A percentile compares a stretch with the other conserved stretches of the same genome.
These are phyloP conservation scores for Ophiocytium majus DNA, from an alignment of 352 stramenopile genomes.

Conservation along the genomic window DNA sequence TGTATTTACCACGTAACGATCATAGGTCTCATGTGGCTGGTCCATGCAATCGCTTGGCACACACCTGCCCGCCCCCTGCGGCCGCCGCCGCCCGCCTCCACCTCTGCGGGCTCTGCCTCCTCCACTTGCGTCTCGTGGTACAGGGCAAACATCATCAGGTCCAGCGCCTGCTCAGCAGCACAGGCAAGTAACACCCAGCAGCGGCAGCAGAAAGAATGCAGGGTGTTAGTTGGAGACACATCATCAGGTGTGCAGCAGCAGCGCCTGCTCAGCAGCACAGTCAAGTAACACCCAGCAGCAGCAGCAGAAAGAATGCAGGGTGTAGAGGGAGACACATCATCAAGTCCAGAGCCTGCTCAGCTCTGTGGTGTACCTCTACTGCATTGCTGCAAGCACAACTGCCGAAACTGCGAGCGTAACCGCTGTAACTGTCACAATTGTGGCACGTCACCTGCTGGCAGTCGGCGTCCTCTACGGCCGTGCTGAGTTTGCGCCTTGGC, in stretches of 20 bases:
- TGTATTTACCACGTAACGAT: too few species aligned
- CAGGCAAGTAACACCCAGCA: conserved; percentile 28
- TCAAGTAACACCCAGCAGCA: too few species aligned
- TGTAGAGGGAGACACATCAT: too few species aligned
- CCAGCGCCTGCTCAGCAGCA: conserved; percentile 79
- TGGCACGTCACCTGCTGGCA: conserved; percentile 21
- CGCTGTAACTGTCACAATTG: too few species aligned
- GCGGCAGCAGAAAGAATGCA: conserved; percentile 20
- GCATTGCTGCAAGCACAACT: too few species aligned
- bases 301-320: too few species aligned
- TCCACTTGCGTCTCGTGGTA: conserved; percentile 81
- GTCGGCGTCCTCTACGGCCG: conserved; percentile 50
- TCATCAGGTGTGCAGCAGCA: conserved; percentile 18
- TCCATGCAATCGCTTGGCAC: too few species aligned
- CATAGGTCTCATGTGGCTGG: too few species aligned
- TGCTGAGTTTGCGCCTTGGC: conserved; percentile 84
- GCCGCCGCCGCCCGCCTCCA: background rate
- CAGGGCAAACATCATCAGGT: conserved; percentile 94
- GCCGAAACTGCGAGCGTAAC: too few species aligned
- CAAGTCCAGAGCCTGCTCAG: too few species aligned
- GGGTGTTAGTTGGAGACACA: conserved; percentile 33
- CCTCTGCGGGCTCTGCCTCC: background rate
- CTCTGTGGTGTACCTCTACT: too few species aligned
- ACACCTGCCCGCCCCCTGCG: background rate
- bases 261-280: too few species aligned